Conservation (phyloP, 176 grass and related monocot species). For the Eragrostis curvula region DNA sequence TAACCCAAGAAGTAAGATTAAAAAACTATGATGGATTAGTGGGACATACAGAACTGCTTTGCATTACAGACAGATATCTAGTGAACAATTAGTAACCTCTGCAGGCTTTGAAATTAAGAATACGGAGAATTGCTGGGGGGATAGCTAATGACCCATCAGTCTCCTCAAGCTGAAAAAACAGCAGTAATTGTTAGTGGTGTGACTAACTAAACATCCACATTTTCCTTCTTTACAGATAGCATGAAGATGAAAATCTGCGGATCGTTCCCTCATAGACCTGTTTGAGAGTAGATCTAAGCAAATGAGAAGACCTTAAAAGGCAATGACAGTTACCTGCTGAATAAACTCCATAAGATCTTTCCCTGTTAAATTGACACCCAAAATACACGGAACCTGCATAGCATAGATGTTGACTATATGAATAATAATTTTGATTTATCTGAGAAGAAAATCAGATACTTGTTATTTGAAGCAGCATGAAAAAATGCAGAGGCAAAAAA, state of each 20-base stretch:
- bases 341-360: constrained; percentile 94
- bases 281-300: background rate
- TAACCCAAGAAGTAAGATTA: constrained; percentile 14
- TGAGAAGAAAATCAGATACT: background rate
- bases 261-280: background rate
- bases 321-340: constrained; percentile 62
- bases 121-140: constrained; percentile 76
- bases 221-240: constrained; percentile 1
- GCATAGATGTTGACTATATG: constrained; percentile 5
- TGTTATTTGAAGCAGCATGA: background rate
- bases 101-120: constrained; percentile 95
- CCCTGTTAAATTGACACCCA: constrained; percentile 81
- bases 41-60: background rate
- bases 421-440: background rate
- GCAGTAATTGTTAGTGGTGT: constrained; percentile 31
- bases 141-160: constrained; percentile 78
- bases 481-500: background rate
- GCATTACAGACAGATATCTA: background rate
- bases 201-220: background rate
- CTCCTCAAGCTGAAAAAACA: constrained; percentile 71
- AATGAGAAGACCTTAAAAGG: constrained; percentile 14
- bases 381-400: constrained; percentile 93
- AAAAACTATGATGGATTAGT: background rate
- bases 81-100: constrained; percentile 56
- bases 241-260: constrained; percentile 11